A percentile compares a stretch with the other conserved stretches of the same genome.
Evolutionary conservation across 2,329 filamentous ascomycete species (phyloP).

Genomic region (Microsporum ferrugineum): DNA sequence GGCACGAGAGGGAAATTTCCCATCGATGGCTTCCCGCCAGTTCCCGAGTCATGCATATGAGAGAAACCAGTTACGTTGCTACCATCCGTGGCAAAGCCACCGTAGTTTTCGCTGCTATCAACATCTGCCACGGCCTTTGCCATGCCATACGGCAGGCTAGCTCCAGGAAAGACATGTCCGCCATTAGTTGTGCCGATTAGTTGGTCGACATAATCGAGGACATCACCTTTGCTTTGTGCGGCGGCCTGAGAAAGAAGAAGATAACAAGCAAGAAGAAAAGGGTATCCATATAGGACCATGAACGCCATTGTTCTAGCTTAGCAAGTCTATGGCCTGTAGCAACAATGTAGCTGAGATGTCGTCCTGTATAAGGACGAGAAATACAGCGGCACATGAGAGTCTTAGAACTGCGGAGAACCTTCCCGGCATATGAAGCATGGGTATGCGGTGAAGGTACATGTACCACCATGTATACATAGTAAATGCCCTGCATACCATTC

Average conservation of each 20-base stretch:
- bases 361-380: not conserved
- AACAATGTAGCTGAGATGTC: not conserved
- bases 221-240: not conserved
- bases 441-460: not conserved
- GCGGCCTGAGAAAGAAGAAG: not conserved
- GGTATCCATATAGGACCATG: not conserved
- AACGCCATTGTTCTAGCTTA: not conserved
- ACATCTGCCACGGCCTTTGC: slow-evolving; percentile 48
- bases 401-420: not conserved
- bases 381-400: not conserved
- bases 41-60: slow-evolving; percentile 44
- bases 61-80: slow-evolving; percentile 41
- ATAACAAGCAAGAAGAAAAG: not conserved
- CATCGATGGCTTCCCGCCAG: slow-evolving; percentile 47
- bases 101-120: slow-evolving; percentile 42
- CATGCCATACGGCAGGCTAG: slow-evolving; percentile 45
- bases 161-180: slow-evolving; percentile 47
- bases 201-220: slow-evolving; percentile 37
- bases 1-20: slow-evolving; percentile 66
- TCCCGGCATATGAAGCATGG: not conserved
- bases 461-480: not conserved
- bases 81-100: slow-evolving; percentile 45
- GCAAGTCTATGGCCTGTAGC: not conserved
- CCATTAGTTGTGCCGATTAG: slow-evolving; percentile 45
- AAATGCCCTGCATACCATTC: not conserved